Evolutionary conservation across 164 flowering plant species (phyloP), one percentile per base, ranked within the genome.

Genomic region (Echeveria elegans): DNA sequence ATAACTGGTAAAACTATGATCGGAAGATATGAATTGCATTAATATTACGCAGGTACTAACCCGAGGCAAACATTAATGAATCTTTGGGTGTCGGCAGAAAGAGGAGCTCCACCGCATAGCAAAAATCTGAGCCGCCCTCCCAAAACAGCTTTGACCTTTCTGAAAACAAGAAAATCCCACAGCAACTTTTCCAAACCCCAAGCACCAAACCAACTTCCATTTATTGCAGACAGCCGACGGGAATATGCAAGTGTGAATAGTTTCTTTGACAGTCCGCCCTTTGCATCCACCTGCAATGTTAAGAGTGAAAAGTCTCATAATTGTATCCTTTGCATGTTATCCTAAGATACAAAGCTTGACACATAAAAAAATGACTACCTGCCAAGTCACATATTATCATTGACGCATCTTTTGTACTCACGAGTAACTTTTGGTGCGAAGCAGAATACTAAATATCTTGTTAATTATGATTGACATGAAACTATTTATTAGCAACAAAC

Each of bases 161-260:
- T 78, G 73, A 94, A 94, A 71, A 94, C 92, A 63, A 94, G 74
- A 71, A 91, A 69, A 74, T 83, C 72, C 96, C 97, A 94, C 0
- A 94, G 71, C 69, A 78, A 53, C 74, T 73, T 83, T 80, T 94
- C 99, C 28, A 88, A 73, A 52, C 97, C 97, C 92, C 99, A 84
- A n/a, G 96, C 97, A 8, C 99, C 99, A 79, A 91, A 81, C 96
- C 96, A 94, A 80, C 90, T 91, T 28, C 99, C 99, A 75, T 87
- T 88, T 6, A 91, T 73, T 75, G 97, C 92, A 77, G 83, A 84
- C 68, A 89, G 68, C 53, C 93, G 78, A 56, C 99, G 97, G 29
- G 79, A 64, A 81, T 88, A 94, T 70, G 97, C 96, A 37, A 91
- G 68, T 72, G 85, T 75, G 77, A 94, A 94, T 71, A 94, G 77